Evolutionary conservation across 1,139 yeast genomes (phyloP).

Genomic region (Suhomyces taliae): DNA sequence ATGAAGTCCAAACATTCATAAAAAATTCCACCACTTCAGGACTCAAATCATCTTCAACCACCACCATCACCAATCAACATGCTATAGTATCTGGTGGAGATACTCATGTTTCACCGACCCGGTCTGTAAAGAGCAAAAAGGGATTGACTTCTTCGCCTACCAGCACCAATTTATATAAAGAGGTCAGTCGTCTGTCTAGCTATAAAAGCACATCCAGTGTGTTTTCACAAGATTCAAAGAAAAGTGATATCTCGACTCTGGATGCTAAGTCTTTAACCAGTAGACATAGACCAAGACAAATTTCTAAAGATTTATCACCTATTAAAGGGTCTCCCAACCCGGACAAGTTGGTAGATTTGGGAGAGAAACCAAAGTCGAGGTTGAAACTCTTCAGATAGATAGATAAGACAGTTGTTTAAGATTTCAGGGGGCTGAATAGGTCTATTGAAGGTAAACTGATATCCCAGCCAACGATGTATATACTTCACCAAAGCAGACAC

Average conservation of each 20-base stretch:
- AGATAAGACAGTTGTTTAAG: not conserved
- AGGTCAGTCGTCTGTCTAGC: conserved; percentile 13
- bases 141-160: conserved; percentile 12
- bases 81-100: conserved; percentile 4
- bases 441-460: too few species aligned
- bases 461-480: too few species aligned
- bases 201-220: conserved; percentile 11
- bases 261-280: conserved; percentile 1
- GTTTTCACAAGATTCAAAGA: conserved; percentile 13
- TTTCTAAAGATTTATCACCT: conserved; percentile 13
- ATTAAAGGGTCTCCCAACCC: conserved; percentile 17
- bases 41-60: conserved; percentile 10
- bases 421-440: too few species aligned
- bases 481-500: too few species aligned
- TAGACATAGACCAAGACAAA: conserved; percentile 1
- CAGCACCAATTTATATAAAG: conserved; percentile 7
- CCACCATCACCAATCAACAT: conserved; percentile 11
- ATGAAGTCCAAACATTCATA: conserved; percentile 15
- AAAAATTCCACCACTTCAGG: conserved; percentile 11
- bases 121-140: not conserved
- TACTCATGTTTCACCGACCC: not conserved
- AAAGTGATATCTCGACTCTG: conserved; percentile 4
- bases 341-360: conserved; percentile 9
- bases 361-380: conserved; percentile 16
- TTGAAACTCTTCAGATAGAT: conserved; percentile 10